phyloP scores from a whole-genome alignment of 768 basidiomycete species.

The Tylopilus intermedius region DNA sequence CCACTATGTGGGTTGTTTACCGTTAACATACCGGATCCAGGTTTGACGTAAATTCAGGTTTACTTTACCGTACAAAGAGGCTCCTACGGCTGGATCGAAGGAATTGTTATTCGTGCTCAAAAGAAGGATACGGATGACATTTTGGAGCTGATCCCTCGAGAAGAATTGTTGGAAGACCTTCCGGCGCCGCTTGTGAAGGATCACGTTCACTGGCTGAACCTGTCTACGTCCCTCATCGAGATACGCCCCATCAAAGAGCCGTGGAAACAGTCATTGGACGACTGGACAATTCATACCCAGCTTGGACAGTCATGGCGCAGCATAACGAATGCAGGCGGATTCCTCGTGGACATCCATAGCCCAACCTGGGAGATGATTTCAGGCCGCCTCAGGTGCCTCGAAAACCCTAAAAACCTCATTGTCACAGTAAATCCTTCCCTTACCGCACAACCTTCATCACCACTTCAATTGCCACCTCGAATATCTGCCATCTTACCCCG shows the following conservation, averaged over 20 bases:
- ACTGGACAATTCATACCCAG: background rate
- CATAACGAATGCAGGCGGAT: background rate
- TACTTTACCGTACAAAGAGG: conserved; percentile 9
- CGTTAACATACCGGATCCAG: background rate
- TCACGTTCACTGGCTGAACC: background rate
- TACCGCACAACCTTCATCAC: background rate
- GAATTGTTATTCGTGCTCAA: background rate
- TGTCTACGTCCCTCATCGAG: background rate
- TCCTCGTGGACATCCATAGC: background rate
- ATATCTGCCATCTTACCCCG: background rate
- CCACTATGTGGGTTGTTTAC: background rate
- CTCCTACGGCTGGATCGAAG: background rate
- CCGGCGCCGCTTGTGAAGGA: background rate
- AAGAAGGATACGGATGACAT: background rate
- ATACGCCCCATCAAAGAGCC: background rate
- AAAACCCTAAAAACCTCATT: background rate
- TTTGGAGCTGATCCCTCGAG: conserved; percentile 6
- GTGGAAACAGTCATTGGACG: background rate
- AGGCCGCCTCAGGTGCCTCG: background rate
- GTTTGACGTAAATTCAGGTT: conserved; percentile 9
- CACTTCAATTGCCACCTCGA: background rate
- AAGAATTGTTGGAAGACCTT: background rate
- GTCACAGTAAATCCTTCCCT: background rate
- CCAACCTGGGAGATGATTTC: background rate
- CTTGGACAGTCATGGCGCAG: background rate